phyloP scores from a whole-genome alignment of 2,329 filamentous ascomycete genomes.

The Ophiostoma piceae region DNA sequence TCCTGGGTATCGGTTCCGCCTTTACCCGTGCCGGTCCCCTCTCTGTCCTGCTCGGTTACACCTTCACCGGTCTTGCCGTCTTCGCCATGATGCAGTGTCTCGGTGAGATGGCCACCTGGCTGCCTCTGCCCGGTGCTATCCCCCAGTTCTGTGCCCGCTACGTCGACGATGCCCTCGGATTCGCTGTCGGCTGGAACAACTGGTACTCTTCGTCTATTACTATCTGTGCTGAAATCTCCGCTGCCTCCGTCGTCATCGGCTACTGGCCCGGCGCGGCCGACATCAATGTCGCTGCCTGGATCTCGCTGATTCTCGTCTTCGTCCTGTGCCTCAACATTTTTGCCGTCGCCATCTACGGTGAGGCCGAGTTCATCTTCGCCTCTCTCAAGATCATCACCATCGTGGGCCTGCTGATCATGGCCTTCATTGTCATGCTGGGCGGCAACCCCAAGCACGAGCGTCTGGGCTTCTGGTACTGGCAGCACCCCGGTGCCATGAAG shows the following conservation, averaged over 20 bases:
- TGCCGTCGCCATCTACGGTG: slow-evolving; percentile 48
- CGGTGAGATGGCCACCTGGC: slow-evolving; percentile 57
- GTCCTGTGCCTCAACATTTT: slow-evolving; percentile 47
- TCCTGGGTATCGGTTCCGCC: slow-evolving; percentile 44
- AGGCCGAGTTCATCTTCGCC: slow-evolving; percentile 40
- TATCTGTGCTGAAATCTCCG: slow-evolving; percentile 42
- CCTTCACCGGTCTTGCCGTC: slow-evolving; percentile 42
- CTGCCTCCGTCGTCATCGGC: slow-evolving; percentile 43
- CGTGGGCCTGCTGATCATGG: slow-evolving; percentile 53
- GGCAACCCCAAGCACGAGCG: slow-evolving; percentile 48
- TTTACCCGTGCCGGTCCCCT: slow-evolving; percentile 42
- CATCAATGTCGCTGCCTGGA: slow-evolving; percentile 38
- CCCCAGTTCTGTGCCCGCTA: slow-evolving; percentile 46
- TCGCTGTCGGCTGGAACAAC: slow-evolving; percentile 49
- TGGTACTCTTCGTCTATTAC: slow-evolving; percentile 48
- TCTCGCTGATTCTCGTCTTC: slow-evolving; percentile 46
- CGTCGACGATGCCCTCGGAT: slow-evolving; percentile 44
- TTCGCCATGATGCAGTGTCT: slow-evolving; percentile 42
- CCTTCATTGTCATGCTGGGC: slow-evolving; percentile 53
- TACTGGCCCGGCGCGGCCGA: slow-evolving; percentile 37
- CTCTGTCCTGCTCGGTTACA: slow-evolving; percentile 40
- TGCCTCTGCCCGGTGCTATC: slow-evolving; percentile 53
- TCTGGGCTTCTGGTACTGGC: slow-evolving; percentile 52
- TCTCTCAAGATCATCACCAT: slow-evolving; percentile 56
- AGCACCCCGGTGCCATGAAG: slow-evolving; percentile 34